Conservation (phyloP, 129 eudicot species). For the Sambucus nigra region DNA sequence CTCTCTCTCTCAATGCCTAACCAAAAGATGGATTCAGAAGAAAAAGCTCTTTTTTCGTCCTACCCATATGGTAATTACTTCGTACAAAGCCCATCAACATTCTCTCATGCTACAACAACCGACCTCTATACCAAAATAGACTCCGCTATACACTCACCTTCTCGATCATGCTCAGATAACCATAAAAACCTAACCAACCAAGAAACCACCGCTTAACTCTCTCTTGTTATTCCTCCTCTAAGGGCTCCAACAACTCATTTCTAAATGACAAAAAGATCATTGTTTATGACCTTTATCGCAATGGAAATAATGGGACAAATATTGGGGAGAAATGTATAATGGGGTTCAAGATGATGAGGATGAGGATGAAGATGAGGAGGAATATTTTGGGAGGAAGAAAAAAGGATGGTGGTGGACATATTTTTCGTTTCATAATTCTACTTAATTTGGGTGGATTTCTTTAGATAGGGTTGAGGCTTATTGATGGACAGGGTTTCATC, state of each 20-base stretch:
- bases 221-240: slow-evolving; percentile 64
- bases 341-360: slow-evolving; percentile 19
- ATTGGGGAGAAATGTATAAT: slow-evolving; percentile 1
- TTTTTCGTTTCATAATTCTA: slow-evolving; percentile 38
- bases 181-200: slow-evolving; percentile 3
- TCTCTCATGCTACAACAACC: slow-evolving; percentile 27
- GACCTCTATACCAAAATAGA: slow-evolving; percentile 7
- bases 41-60: slow-evolving; percentile 49
- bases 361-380: slow-evolving; percentile 10
- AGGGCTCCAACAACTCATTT: slow-evolving; percentile 47
- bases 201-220: slow-evolving; percentile 30
- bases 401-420: slow-evolving; percentile 34
- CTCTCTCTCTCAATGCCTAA: slow-evolving; percentile 17
- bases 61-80: slow-evolving; percentile 50
- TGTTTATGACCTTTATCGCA: slow-evolving; percentile 19
- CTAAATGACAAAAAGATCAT: slow-evolving; percentile 29
- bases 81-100: slow-evolving; percentile 59
- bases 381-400: not conserved
- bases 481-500: too few relatives aligned
- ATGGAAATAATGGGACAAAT: not conserved
- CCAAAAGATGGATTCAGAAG: slow-evolving; percentile 36
- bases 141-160: slow-evolving; percentile 9
- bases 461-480: slow-evolving; percentile 63
- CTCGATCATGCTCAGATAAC: not conserved
- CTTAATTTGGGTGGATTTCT: slow-evolving; percentile 52